Base-by-base conservation (phyloP, 139 green algal genomes). In the Raphidocelis subcapitata region DNA sequence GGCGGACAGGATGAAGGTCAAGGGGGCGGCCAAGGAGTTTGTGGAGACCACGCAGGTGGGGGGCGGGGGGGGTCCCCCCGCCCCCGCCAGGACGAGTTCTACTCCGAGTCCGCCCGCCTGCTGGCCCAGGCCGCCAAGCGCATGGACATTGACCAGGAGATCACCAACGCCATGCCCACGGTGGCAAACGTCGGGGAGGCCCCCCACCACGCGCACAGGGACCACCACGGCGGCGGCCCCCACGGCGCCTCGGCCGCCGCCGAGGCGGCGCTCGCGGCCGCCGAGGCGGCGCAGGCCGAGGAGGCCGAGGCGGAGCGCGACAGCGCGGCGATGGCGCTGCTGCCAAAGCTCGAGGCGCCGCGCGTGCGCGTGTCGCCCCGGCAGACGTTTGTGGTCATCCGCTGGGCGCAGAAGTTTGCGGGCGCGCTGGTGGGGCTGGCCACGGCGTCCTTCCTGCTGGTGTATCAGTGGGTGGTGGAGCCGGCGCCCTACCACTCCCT, bases 391-490 rank as follows among this genome's bases (percentile, higher is more conserved):
- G 55, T 77, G 29, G 12, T 82, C 8, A 63, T 75, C 37, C 79
- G 79, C 16, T 37, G 84, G 57, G 71, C 73, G 15, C 80, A 93
- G 79, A 83, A 88, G 68, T 49, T 92, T 35, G 83, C 79, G 3
- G 91, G 90, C 29, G 83, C 81, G 63, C 5, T 90, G 18, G 54
- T 87, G 35, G 91, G 91, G 16, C 62, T 89, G 23, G 79, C 85
- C 47, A 85, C 89, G 55, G 82, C 81, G 0, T 65, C 77, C 32
- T 81, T 96, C 56, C 65, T 96, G 26, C 77, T 93, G 41, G 86
- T 93, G 57, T 97, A 96, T 71, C 84, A 93, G 76, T 89, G 81
- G 73, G 73, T 96, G 47, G 84, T 97, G 49, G 92, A 97, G 81
- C 90, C 91, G 5, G 89, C 91, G 5, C 76, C 85, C 1, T 80